These are phyloP conservation scores for Nothopassalora personata DNA, from an alignment of 2,329 filamentous ascomycete species.

Conservation along the genomic window DNA sequence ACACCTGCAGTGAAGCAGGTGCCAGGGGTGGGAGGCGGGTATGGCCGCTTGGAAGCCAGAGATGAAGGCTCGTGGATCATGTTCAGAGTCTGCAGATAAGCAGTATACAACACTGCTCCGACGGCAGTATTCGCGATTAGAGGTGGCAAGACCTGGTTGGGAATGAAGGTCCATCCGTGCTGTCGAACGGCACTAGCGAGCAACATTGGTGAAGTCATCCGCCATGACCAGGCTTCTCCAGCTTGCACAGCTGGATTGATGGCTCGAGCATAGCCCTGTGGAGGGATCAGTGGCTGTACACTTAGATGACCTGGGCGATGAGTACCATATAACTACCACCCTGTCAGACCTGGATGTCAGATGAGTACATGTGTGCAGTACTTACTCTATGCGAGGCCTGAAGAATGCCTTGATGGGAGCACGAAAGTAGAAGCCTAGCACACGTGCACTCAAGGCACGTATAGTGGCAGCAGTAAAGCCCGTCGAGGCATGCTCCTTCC, in stretches of 20 bases:
- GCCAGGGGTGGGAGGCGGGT: slow-evolving; percentile 59
- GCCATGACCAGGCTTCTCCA: slow-evolving; percentile 52
- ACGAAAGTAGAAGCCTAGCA: slow-evolving; percentile 86
- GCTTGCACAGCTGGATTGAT: slow-evolving; percentile 53
- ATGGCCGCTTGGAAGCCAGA: slow-evolving; percentile 57
- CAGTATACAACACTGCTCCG: slow-evolving; percentile 69
- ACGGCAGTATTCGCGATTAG: slow-evolving; percentile 69
- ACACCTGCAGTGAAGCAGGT: slow-evolving; percentile 67
- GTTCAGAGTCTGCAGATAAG: slow-evolving; percentile 66
- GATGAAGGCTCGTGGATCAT: slow-evolving; percentile 61
- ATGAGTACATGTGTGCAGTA: slow-evolving; percentile 16
- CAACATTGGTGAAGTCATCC: slow-evolving; percentile 64
- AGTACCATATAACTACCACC: slow-evolving; percentile 47
- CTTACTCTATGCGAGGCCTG: slow-evolving; percentile 80
- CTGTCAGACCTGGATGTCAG: slow-evolving; percentile 9
- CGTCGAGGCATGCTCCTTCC: slow-evolving; percentile 56
- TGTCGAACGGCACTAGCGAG: slow-evolving; percentile 61
- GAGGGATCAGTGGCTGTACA: background rate
- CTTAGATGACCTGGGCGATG: background rate
- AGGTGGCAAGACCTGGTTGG: slow-evolving; percentile 71
- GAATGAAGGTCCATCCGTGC: slow-evolving; percentile 69
- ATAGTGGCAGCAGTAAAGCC: slow-evolving; percentile 82
- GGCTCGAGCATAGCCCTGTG: slow-evolving; percentile 56
- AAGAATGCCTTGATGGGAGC: slow-evolving; percentile 92
- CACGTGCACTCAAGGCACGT: slow-evolving; percentile 74